These are phyloP conservation scores for Exophiala sp. DNA, from an alignment of 2,329 filamentous ascomycete species.

Conservation along the genomic window DNA sequence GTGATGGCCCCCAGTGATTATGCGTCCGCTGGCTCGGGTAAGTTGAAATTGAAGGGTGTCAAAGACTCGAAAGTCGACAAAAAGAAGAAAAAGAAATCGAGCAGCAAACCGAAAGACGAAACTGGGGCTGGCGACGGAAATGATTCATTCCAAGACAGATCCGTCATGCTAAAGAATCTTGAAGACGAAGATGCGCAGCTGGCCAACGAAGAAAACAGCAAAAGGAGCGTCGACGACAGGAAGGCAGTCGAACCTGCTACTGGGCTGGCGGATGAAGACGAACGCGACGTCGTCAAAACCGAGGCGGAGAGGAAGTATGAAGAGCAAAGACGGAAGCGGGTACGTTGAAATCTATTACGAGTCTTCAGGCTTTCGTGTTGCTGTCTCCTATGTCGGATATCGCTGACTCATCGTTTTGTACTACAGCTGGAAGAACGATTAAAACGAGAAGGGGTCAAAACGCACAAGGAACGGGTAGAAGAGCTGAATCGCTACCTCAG, in stretches of 20 bases:
- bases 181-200: constrained; percentile 27
- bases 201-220: constrained; percentile 26
- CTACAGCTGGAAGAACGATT: constrained; percentile 73
- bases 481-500: constrained; percentile 93
- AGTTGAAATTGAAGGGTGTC: constrained; percentile 79
- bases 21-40: constrained; percentile 47
- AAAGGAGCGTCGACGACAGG: constrained; percentile 29
- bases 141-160: constrained; percentile 21
- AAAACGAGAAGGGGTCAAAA: constrained; percentile 83
- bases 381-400: neutral
- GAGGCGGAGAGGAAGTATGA: constrained; percentile 79
- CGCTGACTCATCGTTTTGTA: constrained; percentile 17
- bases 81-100: constrained; percentile 50
- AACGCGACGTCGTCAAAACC: constrained; percentile 61
- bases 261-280: constrained; percentile 33
- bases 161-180: constrained; percentile 25
- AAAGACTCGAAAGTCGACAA: constrained; percentile 49
- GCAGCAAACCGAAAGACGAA: constrained; percentile 31
- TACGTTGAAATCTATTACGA: constrained; percentile 43
- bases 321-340: constrained; percentile 75
- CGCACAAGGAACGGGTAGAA: constrained; percentile 94
- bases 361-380: neutral
- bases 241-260: constrained; percentile 26
- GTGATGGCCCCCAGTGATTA: constrained; percentile 20
- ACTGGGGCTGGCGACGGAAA: neutral